Base-by-base conservation (phyloP, 192 early-diverging fungal genomes). In the Oehlia diaphana region DNA sequence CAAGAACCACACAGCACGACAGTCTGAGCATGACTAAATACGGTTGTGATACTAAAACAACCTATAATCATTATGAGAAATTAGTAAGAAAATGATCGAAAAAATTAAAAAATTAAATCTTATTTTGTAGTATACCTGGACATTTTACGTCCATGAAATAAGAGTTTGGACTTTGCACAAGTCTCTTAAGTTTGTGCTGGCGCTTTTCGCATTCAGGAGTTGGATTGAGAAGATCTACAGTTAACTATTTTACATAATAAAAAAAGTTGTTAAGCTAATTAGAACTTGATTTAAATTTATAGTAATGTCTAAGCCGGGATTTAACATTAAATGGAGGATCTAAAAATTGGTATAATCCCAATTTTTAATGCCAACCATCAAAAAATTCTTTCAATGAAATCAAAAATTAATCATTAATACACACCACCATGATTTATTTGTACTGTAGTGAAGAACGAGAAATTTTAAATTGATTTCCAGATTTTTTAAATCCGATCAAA, bases 101-200 rank as follows among this genome's bases (percentile, higher is more conserved):
- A 70, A 70, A 69, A 13, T 69, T 42, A 39, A 19, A 70, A 70
- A 69, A 13, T 69, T 42, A 69, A 42, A 42, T 6, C 39, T 42
- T 37, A 37, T 2, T 37, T 42, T 42, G 6, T 42, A 42, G 5
- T 8, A 42, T 77, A 86, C 93, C 94, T 63, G 94, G 89, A 92
- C 95, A 96, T 90, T 96, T 96, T 74, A 98, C 95, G 82, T 98
- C 96, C 95, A 98, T 98, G 87, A 98, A 98, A 92, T 93, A 98
- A 62, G 96, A 96, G 93, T 98, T 95, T 81, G 95, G 95, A 87
- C 90, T 92, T 90, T 96, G 96, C 85, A 98, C 96, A 72, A 96
- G 89, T 87, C 96, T 92, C 92, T 98, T 98, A 80, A 98, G 93
- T 90, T 97, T 97, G 94, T 97, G 95, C 82, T 88, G 85, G 83